phyloP scores from a whole-genome alignment of 2,329 filamentous ascomycete genomes.

The Capronia coronata region DNA sequence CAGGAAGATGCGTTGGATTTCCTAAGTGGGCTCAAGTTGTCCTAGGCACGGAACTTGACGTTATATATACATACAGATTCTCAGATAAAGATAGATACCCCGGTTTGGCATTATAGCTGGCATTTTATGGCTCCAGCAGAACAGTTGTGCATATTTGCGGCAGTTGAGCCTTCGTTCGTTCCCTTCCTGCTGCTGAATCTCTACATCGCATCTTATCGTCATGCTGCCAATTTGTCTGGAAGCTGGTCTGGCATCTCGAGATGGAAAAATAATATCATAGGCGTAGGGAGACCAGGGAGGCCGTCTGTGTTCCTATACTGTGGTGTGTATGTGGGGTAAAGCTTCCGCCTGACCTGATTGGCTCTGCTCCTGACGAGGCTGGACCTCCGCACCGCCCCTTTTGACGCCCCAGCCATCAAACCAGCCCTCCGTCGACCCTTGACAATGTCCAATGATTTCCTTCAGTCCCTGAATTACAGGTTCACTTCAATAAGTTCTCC shows the following conservation, averaged over 20 bases:
- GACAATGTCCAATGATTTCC: neutral
- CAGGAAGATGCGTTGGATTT: conserved; percentile 50
- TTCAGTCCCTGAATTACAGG: too few relatives aligned
- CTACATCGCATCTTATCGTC: too few relatives aligned
- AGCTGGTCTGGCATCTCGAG: too few relatives aligned
- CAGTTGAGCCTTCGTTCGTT: too few relatives aligned
- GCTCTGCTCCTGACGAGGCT: too few relatives aligned
- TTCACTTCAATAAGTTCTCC: too few relatives aligned
- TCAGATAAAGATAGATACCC: conserved; percentile 7
- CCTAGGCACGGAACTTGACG: conserved; percentile 3
- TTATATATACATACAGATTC: neutral
- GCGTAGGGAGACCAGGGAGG: too few relatives aligned
- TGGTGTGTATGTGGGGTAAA: too few relatives aligned
- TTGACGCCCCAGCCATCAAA: conserved; percentile 4
- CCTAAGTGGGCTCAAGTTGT: conserved; percentile 21
- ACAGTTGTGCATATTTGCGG: neutral
- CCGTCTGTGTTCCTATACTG: too few relatives aligned
- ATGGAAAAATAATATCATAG: neutral
- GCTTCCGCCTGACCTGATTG: too few relatives aligned
- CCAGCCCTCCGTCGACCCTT: neutral
- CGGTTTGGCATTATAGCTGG: neutral
- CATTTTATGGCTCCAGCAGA: conserved; percentile 7
- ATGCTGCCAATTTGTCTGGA: too few relatives aligned
- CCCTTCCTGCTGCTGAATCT: too few relatives aligned
- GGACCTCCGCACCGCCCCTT: neutral